Evolutionary conservation across 805 yeast genomes (phyloP).

Genomic region (Clavispora vitiphila): DNA sequence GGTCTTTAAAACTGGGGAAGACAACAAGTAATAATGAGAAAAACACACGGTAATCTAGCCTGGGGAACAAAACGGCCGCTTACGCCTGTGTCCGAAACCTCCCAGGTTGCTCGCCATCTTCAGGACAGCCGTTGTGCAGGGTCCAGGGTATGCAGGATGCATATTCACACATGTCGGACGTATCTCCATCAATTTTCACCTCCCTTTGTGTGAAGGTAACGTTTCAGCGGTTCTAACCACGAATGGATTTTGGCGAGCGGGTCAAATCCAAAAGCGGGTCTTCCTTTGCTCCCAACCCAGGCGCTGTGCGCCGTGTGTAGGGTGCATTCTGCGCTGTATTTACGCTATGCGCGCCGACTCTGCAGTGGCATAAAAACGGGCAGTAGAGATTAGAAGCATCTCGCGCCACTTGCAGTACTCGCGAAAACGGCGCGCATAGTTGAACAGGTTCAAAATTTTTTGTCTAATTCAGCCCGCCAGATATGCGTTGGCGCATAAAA

Average conservation of each 20-base stretch:
- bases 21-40: neutral
- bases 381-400: neutral
- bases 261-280: too few species aligned
- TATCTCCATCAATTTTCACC: neutral
- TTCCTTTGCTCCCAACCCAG: too few species aligned
- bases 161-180: neutral
- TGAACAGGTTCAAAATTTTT: neutral
- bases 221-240: too few species aligned
- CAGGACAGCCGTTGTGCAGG: neutral
- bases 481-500: neutral
- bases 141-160: neutral
- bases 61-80: neutral
- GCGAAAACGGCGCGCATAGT: neutral
- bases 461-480: neutral
- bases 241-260: too few species aligned
- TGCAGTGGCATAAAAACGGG: neutral
- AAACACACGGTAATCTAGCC: neutral
- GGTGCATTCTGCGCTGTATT: neutral
- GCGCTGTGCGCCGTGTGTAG: neutral
- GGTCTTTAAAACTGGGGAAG: neutral
- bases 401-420: neutral
- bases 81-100: neutral
- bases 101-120: neutral
- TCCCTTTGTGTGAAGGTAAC: too few species aligned
- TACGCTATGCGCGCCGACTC: neutral